Percentiles rank a stretch among this genome's conserved stretches.
Conservation (phyloP, 2,329 filamentous ascomycete genomes). For the Drechslerella coelobrocha region DNA sequence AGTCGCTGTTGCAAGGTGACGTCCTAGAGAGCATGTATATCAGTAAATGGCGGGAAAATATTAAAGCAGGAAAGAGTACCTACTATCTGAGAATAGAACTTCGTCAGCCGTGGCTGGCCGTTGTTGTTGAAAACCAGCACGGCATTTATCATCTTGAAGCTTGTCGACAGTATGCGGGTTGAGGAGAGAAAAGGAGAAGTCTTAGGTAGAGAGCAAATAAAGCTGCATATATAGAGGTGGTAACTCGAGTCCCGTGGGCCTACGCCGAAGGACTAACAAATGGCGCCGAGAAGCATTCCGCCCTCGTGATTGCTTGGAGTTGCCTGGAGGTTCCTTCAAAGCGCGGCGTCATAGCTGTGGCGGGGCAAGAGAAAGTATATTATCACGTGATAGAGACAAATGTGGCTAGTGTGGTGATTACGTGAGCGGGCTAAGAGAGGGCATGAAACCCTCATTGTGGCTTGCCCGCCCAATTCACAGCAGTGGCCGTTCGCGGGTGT, state of each 20-base stretch:
- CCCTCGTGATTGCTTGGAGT: no score
- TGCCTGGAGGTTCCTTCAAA: constrained; percentile 13
- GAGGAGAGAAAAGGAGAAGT: constrained; percentile 13
- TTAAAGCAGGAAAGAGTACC: constrained; percentile 50
- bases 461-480: not conserved
- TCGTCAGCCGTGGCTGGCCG: constrained; percentile 92
- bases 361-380: not conserved
- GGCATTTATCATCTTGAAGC: constrained; percentile 85
- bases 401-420: constrained; percentile 21
- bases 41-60: not conserved
- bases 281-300: constrained; percentile 25
- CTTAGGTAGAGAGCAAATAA: not conserved
- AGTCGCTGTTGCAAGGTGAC: constrained; percentile 96
- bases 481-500: constrained; percentile 13
- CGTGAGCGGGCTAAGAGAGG: constrained; percentile 20
- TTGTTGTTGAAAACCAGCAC: constrained; percentile 99
- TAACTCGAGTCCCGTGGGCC: not conserved
- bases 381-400: constrained; percentile 19
- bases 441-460: constrained; percentile 49
- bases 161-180: constrained; percentile 46
- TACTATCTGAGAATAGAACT: constrained; percentile 98
- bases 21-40: constrained; percentile 67
- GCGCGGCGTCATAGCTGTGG: constrained; percentile 12
- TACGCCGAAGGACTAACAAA: not conserved
- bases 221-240: not conserved